Evolutionary conservation across 164 flowering plant species (phyloP), one percentile per base, ranked within the genome.

Genomic region (Stephania cephalantha): DNA sequence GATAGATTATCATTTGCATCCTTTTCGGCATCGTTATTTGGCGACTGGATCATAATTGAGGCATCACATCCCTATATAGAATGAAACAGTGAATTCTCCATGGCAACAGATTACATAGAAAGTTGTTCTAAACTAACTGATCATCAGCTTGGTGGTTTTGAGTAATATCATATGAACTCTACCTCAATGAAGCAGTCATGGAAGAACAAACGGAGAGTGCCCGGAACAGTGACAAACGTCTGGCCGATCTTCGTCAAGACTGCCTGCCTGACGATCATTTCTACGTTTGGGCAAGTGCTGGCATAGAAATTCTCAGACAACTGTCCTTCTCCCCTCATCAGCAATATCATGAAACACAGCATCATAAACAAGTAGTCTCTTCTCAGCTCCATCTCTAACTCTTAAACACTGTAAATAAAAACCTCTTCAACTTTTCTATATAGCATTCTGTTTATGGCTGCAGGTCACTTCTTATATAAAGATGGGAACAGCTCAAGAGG

Each of bases 171-270:
- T 69, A 4, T 18, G 71, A 46, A 22, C 7, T 45, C 20, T 83
- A 92, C 97, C 90, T 85, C 83, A 18, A 92, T 87, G 53, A 92
- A 88, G 87, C 97, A 92, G 78, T 92, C 97, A 66, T 92, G 97
- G 83, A 92, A 90, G 79, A 90, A 92, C 15, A 92, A 83, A 2
- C 97, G 95, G 4, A 92, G 86, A 31, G 97, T 92, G 2, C 91
- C 90, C 0, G 92, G 97, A 53, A 86, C 61, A 0, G 97, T 89
- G 44, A 75, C 69, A 75, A 87, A 85, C 0, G 93, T 88, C 83
- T 89, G 89, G 63, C 42, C 58, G 7, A 86, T 10, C 84, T 92
- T 92, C 17, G 73, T 76, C 9, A 71, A 1, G 4, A 92, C 97
- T 0, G 82, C 78, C 73, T 87, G 85, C 29, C 69, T 68, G 5